A percentile compares a stretch with the other conserved stretches of the same genome.
Evolutionary conservation across 2,329 filamentous ascomycete genomes (phyloP).

Genomic region (Balansia obtecta): DNA sequence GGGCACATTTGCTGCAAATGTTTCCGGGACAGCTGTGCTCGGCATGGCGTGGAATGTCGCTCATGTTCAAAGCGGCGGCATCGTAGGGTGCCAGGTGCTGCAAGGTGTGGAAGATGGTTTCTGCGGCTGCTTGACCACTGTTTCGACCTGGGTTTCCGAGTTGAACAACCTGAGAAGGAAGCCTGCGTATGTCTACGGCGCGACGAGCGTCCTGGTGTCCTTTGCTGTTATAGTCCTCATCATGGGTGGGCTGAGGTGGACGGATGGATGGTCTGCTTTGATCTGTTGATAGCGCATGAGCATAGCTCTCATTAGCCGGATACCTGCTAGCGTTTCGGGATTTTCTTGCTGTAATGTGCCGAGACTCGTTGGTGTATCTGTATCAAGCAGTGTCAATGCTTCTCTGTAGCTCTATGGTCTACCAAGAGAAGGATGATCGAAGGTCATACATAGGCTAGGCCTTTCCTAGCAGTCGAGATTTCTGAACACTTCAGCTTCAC

Average conservation of each 20-base stretch:
- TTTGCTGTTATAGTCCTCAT: slow-evolving; percentile 51
- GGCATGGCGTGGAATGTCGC: slow-evolving; percentile 71
- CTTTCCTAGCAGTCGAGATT: too few species aligned
- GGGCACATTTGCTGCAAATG: slow-evolving; percentile 75
- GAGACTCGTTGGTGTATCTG: too few species aligned
- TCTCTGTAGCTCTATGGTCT: too few species aligned
- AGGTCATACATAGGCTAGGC: too few species aligned
- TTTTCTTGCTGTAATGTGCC: too few species aligned
- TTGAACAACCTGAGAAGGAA: slow-evolving; percentile 37
- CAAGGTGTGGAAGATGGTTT: slow-evolving; percentile 57
- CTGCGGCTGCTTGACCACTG: slow-evolving; percentile 52
- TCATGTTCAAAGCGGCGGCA: slow-evolving; percentile 44
- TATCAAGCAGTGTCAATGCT: too few species aligned
- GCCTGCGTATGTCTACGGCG: slow-evolving; percentile 56
- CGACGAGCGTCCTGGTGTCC: slow-evolving; percentile 44
- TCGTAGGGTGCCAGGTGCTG: slow-evolving; percentile 54
- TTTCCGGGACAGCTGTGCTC: slow-evolving; percentile 61
- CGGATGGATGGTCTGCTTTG: slow-evolving; percentile 36
- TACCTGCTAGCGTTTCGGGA: too few species aligned
- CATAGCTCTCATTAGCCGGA: neutral
- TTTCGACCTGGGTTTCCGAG: slow-evolving; percentile 56
- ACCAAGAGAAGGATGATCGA: too few species aligned
- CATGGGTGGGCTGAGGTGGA: slow-evolving; percentile 69
- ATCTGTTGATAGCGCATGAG: slow-evolving; percentile 18
- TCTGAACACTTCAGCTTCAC: too few species aligned